phyloP scores from a whole-genome alignment of 331 rosid species.

The Phaseolus coccineus region DNA sequence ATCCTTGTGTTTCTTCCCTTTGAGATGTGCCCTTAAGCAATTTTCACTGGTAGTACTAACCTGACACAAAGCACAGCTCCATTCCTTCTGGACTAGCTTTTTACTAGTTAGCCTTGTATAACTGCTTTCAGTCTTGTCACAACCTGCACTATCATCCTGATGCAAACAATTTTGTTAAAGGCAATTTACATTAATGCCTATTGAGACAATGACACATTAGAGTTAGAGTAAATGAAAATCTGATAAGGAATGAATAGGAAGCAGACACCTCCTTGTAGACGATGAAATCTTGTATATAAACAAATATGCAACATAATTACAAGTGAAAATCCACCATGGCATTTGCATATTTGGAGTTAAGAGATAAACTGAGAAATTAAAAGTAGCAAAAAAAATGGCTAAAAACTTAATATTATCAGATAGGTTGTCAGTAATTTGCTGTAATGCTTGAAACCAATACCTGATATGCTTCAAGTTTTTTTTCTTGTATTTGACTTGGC shows the following conservation, averaged over 20 bases:
- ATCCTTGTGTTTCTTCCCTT: constrained; percentile 61
- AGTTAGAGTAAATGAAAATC: constrained; percentile 14
- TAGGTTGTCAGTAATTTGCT: constrained; percentile 1
- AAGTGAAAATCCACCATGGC: constrained; percentile 19
- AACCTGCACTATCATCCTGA: constrained; percentile 51
- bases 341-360: constrained; percentile 31
- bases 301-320: constrained; percentile 13
- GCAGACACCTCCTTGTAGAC: constrained; percentile 10
- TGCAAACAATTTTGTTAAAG: constrained; percentile 20
- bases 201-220: constrained; percentile 2
- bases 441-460: constrained; percentile 34
- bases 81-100: constrained; percentile 62
- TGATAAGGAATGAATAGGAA: constrained; percentile 22
- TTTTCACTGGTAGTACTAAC: constrained; percentile 55
- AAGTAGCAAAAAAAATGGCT: background rate
- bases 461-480: constrained; percentile 44
- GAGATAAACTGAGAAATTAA: constrained; percentile 27
- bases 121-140: constrained; percentile 32
- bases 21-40: constrained; percentile 55
- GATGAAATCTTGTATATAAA: constrained; percentile 16
- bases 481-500: constrained; percentile 42
- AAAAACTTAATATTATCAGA: background rate
- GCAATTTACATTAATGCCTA: background rate
- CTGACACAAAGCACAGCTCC: constrained; percentile 72
- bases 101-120: constrained; percentile 26